Evolutionary conservation across 192 early-diverging fungal genomes (phyloP).

Genomic region (Oehlia diaphana): DNA sequence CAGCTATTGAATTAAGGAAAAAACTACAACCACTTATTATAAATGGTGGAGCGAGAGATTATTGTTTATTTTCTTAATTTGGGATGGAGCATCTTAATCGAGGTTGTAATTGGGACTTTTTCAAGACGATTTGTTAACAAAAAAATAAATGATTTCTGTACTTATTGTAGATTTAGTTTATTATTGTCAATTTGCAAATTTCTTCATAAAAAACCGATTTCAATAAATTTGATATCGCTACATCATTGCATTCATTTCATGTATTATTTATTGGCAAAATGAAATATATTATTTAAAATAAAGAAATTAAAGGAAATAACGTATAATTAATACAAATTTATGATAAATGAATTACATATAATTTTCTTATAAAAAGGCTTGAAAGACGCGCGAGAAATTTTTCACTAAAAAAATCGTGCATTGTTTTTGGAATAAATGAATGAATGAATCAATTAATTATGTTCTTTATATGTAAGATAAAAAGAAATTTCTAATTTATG

Average conservation of each 20-base stretch:
- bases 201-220: not conserved
- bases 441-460: no score
- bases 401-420: no score
- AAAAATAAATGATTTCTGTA: not conserved
- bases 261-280: no score
- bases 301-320: no score
- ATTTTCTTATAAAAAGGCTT: no score
- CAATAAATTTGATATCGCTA: not conserved
- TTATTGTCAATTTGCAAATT: not conserved
- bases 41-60: not conserved
- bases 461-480: no score
- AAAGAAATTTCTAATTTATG: no score
- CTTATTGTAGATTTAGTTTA: slow-evolving; percentile 1
- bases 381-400: no score
- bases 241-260: not conserved
- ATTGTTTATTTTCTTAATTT: not conserved
- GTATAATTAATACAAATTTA: no score
- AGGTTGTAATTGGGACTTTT: not conserved
- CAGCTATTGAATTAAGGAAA: not conserved
- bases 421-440: no score
- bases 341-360: no score
- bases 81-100: not conserved
- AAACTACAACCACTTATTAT: not conserved
- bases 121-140: not conserved
- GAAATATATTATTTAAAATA: no score